These are phyloP conservation scores for Aspergillus niger DNA, from an alignment of 2,329 filamentous ascomycete species.

Conservation along the genomic window DNA sequence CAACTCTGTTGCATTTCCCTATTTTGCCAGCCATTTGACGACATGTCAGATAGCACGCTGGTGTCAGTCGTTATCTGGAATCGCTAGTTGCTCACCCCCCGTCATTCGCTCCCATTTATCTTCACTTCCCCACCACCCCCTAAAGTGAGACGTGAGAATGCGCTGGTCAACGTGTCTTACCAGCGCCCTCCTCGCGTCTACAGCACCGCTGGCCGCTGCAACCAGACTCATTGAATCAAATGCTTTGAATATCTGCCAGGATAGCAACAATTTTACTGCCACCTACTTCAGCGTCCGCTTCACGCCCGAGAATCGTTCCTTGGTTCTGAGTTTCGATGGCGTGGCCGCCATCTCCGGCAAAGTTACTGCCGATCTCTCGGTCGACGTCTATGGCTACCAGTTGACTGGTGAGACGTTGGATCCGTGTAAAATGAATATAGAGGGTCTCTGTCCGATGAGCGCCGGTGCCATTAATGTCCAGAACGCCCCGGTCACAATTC, in stretches of 20 bases:
- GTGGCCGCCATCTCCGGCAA: conserved; percentile 81
- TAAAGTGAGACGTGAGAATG: background rate
- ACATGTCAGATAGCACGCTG: background rate
- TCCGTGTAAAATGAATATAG: conserved; percentile 7
- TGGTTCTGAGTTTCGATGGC: conserved; percentile 73
- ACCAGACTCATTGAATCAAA: conserved; percentile 73
- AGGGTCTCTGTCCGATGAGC: conserved; percentile 12
- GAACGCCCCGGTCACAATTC: background rate
- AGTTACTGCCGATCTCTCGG: conserved; percentile 71
- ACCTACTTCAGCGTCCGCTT: conserved; percentile 80
- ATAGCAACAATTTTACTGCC: conserved; percentile 80
- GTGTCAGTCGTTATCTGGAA: background rate
- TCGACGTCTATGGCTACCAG: conserved; percentile 12
- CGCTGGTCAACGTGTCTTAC: conserved; percentile 28
- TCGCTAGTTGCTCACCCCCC: no score
- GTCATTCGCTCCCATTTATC: background rate
- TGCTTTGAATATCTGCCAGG: conserved; percentile 81
- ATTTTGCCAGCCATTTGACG: background rate
- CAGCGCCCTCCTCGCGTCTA: conserved; percentile 42
- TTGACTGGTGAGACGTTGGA: background rate
- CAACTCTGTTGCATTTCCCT: background rate
- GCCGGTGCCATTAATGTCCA: conserved; percentile 5
- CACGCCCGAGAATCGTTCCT: conserved; percentile 64
- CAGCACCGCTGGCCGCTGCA: conserved; percentile 56
- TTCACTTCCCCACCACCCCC: background rate